Evolutionary conservation across 2,329 filamentous ascomycete species (phyloP), one percentile per base, ranked within the genome.

Genomic region (Venturia pyrina): DNA sequence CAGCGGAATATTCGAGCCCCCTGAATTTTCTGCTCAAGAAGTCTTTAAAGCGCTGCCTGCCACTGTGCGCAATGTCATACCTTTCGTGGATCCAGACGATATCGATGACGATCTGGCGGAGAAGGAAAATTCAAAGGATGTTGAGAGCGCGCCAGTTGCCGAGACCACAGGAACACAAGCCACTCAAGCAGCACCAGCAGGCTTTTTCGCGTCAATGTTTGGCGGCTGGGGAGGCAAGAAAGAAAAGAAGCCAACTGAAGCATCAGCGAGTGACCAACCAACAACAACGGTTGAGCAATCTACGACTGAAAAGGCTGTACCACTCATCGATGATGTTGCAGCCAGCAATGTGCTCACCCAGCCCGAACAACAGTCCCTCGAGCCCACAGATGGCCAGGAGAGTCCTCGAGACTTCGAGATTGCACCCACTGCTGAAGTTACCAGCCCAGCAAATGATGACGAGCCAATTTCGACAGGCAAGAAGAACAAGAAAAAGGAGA

Each of bases 181-280:
- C 21, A 15, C 60, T 4, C 5, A 24, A 34, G 37, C 32, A 28
- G 13, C 32, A 34, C 3, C 32, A 5, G 53, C 19, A 37, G 53
- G 32, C 53, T 34, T 34, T 59, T 59, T 59, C 19, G 53, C 53
- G 21, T 40, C 60, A 21, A 32, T 40, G 60, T 40, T 40, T 21
- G 34, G 34, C 53, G 50, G 46, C 17, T 41, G 32, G 28, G 69
- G 44, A 70, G 65, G 62, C 1, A 76, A 77, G 67, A 76, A 76
- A 65, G 72, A 73, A 15, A 78, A 78, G 70, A 78, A 80, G 66
- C 10, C 34, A 11, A 24, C 34, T 41, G 48, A 56, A 34, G 24
- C 62, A 3, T 59, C 15, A 32, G 7, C 17, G 24, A 15, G 17
- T 11, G 21, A 53, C 15, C 48, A 63, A 48, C 19, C 61, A 48